Evolutionary conservation across 345 rosid genomes (phyloP).

Genomic region (Dimocarpus longan): DNA sequence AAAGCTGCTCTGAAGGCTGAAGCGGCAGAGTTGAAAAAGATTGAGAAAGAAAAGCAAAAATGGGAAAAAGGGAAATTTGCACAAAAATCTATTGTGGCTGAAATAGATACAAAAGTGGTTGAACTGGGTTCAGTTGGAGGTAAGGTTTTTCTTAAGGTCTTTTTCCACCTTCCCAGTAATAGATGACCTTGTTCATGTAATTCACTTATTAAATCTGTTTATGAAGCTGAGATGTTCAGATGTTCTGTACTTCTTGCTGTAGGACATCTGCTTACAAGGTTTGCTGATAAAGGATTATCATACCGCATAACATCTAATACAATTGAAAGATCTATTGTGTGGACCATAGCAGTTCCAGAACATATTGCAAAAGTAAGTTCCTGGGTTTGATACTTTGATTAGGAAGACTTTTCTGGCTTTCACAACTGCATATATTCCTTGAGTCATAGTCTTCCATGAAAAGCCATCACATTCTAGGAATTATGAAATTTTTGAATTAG

Average conservation of each 20-base stretch:
- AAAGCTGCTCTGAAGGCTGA: conserved; percentile 82
- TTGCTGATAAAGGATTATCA: conserved; percentile 78
- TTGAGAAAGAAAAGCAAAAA: conserved; percentile 76
- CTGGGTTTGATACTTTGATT: conserved; percentile 5
- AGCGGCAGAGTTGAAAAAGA: conserved; percentile 71
- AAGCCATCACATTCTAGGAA: background rate
- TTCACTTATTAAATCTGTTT: conserved; percentile 9
- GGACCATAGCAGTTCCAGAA: conserved; percentile 86
- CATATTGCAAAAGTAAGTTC: conserved; percentile 62
- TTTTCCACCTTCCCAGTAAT: background rate
- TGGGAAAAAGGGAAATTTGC: conserved; percentile 96
- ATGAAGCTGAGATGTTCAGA: conserved; percentile 33
- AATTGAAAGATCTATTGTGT: conserved; percentile 79
- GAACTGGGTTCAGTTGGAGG: conserved; percentile 86
- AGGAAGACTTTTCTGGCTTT: background rate
- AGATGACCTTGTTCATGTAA: conserved; percentile 17
- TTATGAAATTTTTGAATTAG: background rate
- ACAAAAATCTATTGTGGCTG: conserved; percentile 75
- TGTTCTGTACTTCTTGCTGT: conserved; percentile 31
- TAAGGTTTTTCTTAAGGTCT: conserved; percentile 29
- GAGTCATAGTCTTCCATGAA: background rate
- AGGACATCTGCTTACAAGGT: conserved; percentile 87
- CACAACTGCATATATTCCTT: background rate
- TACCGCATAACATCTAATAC: conserved; percentile 72
- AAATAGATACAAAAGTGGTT: conserved; percentile 79